These are phyloP conservation scores for Phytophthora megakarya DNA, from an alignment of 352 stramenopile genomes.

Conservation along the genomic window DNA sequence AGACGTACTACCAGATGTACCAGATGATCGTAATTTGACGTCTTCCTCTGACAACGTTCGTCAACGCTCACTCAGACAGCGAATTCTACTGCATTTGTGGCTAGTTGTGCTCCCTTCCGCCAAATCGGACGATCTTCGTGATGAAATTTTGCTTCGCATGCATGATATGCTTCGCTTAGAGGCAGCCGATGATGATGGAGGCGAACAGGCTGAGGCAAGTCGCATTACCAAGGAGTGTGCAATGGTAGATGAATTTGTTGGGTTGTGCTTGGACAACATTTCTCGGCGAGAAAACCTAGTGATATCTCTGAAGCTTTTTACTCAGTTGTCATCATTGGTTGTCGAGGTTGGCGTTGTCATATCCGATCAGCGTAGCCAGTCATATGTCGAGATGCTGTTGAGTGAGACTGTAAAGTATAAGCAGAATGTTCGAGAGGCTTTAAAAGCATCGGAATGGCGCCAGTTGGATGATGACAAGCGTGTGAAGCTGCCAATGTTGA, in stretches of 20 bases:
- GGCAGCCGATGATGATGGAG: conserved; percentile 4
- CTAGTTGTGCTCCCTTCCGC: conserved; percentile 21
- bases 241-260: conserved; percentile 33
- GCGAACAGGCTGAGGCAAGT: not conserved
- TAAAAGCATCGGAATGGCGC: conserved; percentile 8
- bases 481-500: conserved; percentile 19
- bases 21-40: not conserved
- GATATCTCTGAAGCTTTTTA: conserved; percentile 44
- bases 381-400: conserved; percentile 31
- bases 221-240: not conserved
- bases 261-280: conserved; percentile 36
- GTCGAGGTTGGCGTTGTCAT: conserved; percentile 24
- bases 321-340: conserved; percentile 39
- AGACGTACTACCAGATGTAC: not conserved
- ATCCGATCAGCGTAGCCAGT: not conserved
- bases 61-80: conserved; percentile 30
- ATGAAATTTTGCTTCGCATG: conserved; percentile 43
- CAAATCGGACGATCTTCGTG: conserved; percentile 28
- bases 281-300: conserved; percentile 12
- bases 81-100: conserved; percentile 56
- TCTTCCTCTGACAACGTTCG: not conserved
- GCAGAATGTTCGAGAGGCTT: not conserved
- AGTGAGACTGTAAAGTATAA: conserved; percentile 40
- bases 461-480: conserved; percentile 18
- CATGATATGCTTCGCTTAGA: conserved; percentile 41